Evolutionary conservation across 2,329 filamentous ascomycete genomes (phyloP).

Genomic region (Ciborinia camelliae): DNA sequence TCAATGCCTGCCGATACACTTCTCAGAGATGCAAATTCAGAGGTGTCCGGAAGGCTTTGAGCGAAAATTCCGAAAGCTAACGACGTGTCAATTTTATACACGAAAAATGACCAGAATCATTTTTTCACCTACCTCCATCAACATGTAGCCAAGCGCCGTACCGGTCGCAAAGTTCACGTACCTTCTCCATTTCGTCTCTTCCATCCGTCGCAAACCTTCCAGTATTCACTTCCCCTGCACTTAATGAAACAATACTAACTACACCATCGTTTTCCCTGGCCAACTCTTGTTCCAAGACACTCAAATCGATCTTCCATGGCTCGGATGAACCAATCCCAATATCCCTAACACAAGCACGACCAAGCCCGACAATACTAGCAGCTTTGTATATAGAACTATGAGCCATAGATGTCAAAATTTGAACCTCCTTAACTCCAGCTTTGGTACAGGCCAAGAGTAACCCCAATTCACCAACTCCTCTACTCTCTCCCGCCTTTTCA

Average conservation of each 20-base stretch:
- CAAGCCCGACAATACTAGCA: slow-evolving; percentile 76
- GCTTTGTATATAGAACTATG: slow-evolving; percentile 86
- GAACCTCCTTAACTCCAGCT: slow-evolving; percentile 64
- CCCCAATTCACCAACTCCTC: slow-evolving; percentile 65
- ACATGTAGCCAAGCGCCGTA: slow-evolving; percentile 84
- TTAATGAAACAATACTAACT: slow-evolving; percentile 76
- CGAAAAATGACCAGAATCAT: neutral
- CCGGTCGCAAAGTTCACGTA: slow-evolving; percentile 68
- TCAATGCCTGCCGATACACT: slow-evolving; percentile 62
- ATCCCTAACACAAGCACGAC: slow-evolving; percentile 63
- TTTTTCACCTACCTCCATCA: slow-evolving; percentile 59
- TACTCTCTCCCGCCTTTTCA: slow-evolving; percentile 28
- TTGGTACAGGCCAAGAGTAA: slow-evolving; percentile 61
- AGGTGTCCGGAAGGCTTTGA: slow-evolving; percentile 55
- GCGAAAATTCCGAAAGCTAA: slow-evolving; percentile 81
- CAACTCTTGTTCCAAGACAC: slow-evolving; percentile 59
- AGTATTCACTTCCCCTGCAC: slow-evolving; percentile 87
- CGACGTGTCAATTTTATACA: neutral
- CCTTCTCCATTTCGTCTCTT: slow-evolving; percentile 43
- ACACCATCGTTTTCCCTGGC: slow-evolving; percentile 44
- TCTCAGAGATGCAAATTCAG: slow-evolving; percentile 55
- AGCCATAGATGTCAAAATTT: slow-evolving; percentile 74
- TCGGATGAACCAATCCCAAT: slow-evolving; percentile 50
- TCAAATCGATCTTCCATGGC: slow-evolving; percentile 69
- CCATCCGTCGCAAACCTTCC: slow-evolving; percentile 69